These are phyloP conservation scores for Conidiobolus incongruus DNA, from an alignment of 371 early-diverging fungal genomes.

Conservation along the genomic window DNA sequence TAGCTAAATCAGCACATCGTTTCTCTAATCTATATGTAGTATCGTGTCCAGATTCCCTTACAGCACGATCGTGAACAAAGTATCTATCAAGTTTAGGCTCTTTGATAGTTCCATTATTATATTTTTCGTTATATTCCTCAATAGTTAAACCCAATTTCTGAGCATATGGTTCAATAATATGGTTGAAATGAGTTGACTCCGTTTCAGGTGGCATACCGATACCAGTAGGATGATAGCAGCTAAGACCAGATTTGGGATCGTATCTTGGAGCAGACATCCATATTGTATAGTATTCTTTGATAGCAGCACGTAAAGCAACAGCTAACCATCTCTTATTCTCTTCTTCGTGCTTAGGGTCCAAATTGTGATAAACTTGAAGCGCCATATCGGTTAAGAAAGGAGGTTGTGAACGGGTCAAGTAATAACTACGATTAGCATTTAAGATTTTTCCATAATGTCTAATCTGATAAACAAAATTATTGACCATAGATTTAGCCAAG, in stretches of 20 bases:
- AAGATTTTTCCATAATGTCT: constrained; percentile 93
- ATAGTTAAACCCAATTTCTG: constrained; percentile 31
- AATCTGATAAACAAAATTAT: constrained; percentile 89
- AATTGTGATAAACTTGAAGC: constrained; percentile 42
- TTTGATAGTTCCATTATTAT: constrained; percentile 30
- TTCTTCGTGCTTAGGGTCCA: constrained; percentile 19
- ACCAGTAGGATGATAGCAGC: constrained; percentile 70
- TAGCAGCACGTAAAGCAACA: constrained; percentile 43
- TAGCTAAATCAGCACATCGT: constrained; percentile 72
- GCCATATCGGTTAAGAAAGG: constrained; percentile 96
- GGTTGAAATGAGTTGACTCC: constrained; percentile 82
- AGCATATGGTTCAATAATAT: constrained; percentile 71
- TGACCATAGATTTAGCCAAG: constrained; percentile 81
- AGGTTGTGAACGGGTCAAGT: constrained; percentile 88
- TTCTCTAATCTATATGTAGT: constrained; percentile 88
- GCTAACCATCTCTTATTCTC: constrained; percentile 56
- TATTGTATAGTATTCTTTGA: constrained; percentile 79
- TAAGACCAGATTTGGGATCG: constrained; percentile 53
- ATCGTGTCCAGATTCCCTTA: constrained; percentile 92
- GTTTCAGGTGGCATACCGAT: constrained; percentile 93
- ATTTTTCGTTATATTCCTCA: constrained; percentile 39
- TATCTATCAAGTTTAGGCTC: constrained; percentile 81
- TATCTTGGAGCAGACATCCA: constrained; percentile 72
- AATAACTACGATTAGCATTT: constrained; percentile 94
- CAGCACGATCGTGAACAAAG: constrained; percentile 92